A percentile compares a stretch with the other conserved stretches of the same genome.
These are phyloP conservation scores for Hansenula sp. DNA, from an alignment of 1,139 yeast genomes.

Conservation along the genomic window DNA sequence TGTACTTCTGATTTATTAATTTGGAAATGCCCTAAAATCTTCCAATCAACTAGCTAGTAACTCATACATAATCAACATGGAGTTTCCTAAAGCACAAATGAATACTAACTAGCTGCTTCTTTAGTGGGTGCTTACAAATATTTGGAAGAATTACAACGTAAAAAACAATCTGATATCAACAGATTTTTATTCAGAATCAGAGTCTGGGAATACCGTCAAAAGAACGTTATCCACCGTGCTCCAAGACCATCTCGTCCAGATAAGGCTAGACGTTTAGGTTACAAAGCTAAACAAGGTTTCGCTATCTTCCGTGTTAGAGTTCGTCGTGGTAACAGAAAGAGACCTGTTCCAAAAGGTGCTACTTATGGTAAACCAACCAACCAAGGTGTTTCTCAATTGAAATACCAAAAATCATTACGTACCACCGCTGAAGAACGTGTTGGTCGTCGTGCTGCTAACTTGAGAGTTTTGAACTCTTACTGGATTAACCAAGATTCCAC, in stretches of 20 bases:
- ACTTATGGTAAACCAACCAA: constrained; percentile 99
- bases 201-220: constrained; percentile 99
- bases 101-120: neutral
- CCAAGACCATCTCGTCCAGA: constrained; percentile 99
- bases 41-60: no score
- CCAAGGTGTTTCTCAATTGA: constrained; percentile 99
- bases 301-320: constrained; percentile 98
- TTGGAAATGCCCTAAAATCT: no score
- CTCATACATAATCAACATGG: no score
- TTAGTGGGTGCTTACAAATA: constrained; percentile 98
- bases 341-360: constrained; percentile 99
- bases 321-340: constrained; percentile 99
- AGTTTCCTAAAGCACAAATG: no score
- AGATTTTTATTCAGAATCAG: constrained; percentile 99
- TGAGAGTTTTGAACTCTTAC: constrained; percentile 99
- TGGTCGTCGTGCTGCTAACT: constrained; percentile 98
- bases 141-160: constrained; percentile 98
- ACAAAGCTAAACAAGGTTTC: constrained; percentile 99
- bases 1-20: no score
- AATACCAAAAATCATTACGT: constrained; percentile 98
- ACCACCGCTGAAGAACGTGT: constrained; percentile 99
- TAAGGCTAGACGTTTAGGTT: constrained; percentile 99
- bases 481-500: constrained; percentile 99
- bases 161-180: constrained; percentile 99
- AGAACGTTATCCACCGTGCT: constrained; percentile 98